Evolutionary conservation across 2,329 filamentous ascomycete species (phyloP), one percentile per base, ranked within the genome.

Genomic region (Ascosphaera aggregata): DNA sequence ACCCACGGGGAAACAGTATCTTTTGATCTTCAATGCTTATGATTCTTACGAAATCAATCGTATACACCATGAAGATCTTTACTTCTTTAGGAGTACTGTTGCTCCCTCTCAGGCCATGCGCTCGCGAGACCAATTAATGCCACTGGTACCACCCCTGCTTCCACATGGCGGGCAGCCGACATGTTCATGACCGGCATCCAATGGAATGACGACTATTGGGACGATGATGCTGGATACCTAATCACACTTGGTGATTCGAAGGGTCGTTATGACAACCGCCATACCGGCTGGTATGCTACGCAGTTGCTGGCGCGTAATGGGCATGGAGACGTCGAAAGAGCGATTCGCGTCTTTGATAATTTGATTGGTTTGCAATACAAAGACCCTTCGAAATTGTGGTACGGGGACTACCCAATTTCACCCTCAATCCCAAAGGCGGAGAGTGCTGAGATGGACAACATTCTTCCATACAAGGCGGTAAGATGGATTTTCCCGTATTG

Each of bases 241-340:
- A 43, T 52, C 2, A 49, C 57, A 7, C 64, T 67, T 0, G 53
- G 70, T n/a, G 4, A n/a, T n/a, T n/a, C n/a, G n/a, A n/a, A n/a
- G n/a, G n/a, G n/a, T n/a, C 57, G 62, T 2, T 68, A 73, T 42
- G 67, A 71, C 35, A 73, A 68, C 0, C 60, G 69, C 39, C 64
- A 61, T 34, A 69, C 67, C 0, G 60, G 60, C 0, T 74, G 71
- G 69, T 73, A 74, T 49, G 67, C 67, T 0, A 56, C 67, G 3
- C 70, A 70, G 0, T 56, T 75, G 2, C 51, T 74, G 17, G 66
- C 67, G 11, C 58, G 70, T 2, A 69, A 74, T 45, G 42, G 62
- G 11, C 60, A 56, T 13, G 51, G 55, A 17, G 68, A 73, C 48
- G 57, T 58, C 2, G 46, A 51, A 1, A 59, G 69, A 42, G 69